These are phyloP conservation scores for Apiospora hydei DNA, from an alignment of 2,329 filamentous ascomycete species.

Conservation along the genomic window DNA sequence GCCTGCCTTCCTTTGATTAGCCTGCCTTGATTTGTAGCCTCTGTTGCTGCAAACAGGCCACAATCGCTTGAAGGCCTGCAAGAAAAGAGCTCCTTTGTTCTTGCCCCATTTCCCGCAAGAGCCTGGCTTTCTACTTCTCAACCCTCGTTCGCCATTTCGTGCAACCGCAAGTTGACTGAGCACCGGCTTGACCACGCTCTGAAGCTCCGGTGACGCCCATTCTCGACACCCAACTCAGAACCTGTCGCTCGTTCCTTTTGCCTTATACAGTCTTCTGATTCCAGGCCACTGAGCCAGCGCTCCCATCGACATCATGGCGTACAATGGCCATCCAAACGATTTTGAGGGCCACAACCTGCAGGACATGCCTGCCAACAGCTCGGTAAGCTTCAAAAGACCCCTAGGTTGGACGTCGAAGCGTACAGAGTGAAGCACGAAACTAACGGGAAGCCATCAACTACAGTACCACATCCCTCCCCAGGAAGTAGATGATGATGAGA, in stretches of 20 bases:
- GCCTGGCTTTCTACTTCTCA: constrained; percentile 8
- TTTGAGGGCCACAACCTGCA: constrained; percentile 72
- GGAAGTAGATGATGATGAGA: constrained; percentile 66
- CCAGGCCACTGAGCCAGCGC: constrained; percentile 30
- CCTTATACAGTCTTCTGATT: not conserved
- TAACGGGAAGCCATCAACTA: constrained; percentile 23
- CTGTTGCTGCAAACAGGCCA: constrained; percentile 16
- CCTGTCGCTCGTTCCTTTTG: constrained; percentile 24
- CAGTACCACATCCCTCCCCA: constrained; percentile 67
- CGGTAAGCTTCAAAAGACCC: constrained; percentile 57
- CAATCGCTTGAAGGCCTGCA: constrained; percentile 11
- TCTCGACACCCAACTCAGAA: not conserved
- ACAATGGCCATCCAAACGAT: constrained; percentile 65
- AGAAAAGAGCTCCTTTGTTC: constrained; percentile 1
- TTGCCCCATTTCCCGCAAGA: not conserved
- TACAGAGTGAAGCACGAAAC: not conserved
- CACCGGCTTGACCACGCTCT: constrained; percentile 10
- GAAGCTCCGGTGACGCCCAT: constrained; percentile 22
- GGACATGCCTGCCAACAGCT: constrained; percentile 67
- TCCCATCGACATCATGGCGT: constrained; percentile 60
- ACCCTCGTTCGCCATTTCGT: constrained; percentile 11
- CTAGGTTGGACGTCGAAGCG: constrained; percentile 15
- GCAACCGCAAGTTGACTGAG: constrained; percentile 3
- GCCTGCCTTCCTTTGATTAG: not conserved
- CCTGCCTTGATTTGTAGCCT: constrained; percentile 15